Base-by-base conservation (phyloP, 768 basidiomycete genomes). In the Nidularia pulvinata region DNA sequence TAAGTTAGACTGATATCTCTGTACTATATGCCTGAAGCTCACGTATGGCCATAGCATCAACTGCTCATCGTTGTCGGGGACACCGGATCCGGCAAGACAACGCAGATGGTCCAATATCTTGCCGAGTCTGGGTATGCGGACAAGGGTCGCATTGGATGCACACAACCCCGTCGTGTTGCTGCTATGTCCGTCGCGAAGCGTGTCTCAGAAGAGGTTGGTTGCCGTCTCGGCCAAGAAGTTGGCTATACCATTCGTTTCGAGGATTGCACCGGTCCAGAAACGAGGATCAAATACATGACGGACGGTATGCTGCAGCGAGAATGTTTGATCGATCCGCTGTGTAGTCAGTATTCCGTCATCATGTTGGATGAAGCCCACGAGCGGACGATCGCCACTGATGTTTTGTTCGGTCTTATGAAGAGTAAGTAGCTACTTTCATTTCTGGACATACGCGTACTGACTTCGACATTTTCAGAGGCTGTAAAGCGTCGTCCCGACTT, bases 301-400 rank as follows among this genome's bases (percentile, higher is more conserved):
- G 97, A 98, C 65, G 97, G 97, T 76, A 98, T 99, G 94, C 81
- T 99, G 25, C 93, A 98, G 64, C 85, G 97, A 72, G 97, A 99
- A 77, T 93, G 90, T 58, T 76, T 99, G 50, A 91, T 98, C 65
- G 97, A 99, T 64, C 96, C 96, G 5, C 86, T 97, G 55, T 88
- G 94, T 67, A 91, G 86, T 55, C 82, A 86, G 46, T 99, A 99
- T 67, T 93, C 93, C 2, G 93, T 98, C 51, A 77, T 99, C 70
- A 99, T 99, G 91, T 79, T 99, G 67, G 97, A 99, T 67, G 97
- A 99, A 73, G 97, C 97, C 9, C 97, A 99, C 71, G 97, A 99
- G 69, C 85, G 97, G 49, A 98, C 95, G 1, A 98, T 99, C 60
- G 85, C 94, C n/a, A 99, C 97, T 6, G 97, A 99, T 72, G 95